phyloP scores from a whole-genome alignment of 495 filamentous ascomycete species.

The Cercophora sp. region DNA sequence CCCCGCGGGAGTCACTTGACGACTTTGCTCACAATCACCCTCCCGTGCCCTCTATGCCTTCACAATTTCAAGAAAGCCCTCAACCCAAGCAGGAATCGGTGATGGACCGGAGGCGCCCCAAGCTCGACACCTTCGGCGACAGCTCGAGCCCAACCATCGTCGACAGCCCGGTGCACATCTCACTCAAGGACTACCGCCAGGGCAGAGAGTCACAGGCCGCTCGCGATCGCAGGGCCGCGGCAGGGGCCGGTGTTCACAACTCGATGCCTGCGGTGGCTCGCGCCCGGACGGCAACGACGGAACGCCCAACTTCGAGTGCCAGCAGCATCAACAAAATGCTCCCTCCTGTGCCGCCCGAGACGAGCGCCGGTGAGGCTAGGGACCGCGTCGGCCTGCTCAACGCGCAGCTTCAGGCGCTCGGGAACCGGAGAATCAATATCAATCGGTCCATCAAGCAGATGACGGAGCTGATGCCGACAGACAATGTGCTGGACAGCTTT shows the following conservation, averaged over 20 bases:
- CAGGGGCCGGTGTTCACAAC: not conserved
- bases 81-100: conserved; percentile 28
- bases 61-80: conserved; percentile 12
- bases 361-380: conserved; percentile 38
- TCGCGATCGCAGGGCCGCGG: conserved; percentile 13
- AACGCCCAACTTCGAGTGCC: conserved; percentile 23
- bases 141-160: conserved; percentile 4
- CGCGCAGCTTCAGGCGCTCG: conserved; percentile 61
- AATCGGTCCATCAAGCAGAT: conserved; percentile 68
- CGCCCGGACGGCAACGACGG: conserved; percentile 8
- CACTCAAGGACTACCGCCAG: conserved; percentile 18
- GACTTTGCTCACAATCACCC: conserved; percentile 27
- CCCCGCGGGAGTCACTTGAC: conserved; percentile 53
- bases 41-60: conserved; percentile 29
- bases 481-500: conserved; percentile 42
- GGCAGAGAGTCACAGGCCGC: conserved; percentile 14
- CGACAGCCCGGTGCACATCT: conserved; percentile 25
- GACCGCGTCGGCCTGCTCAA: conserved; percentile 66
- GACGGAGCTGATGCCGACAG: conserved; percentile 58
- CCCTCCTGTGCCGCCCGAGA: conserved; percentile 55
- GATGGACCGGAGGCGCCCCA: conserved; percentile 36
- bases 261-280: conserved; percentile 15
- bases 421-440: conserved; percentile 64
- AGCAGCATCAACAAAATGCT: conserved; percentile 52
- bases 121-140: conserved; percentile 7